Percentiles rank a stretch among this genome's conserved stretches.
These are phyloP conservation scores for Arachnopeziza araneosa DNA, from an alignment of 2,329 filamentous ascomycete species.

Conservation along the genomic window DNA sequence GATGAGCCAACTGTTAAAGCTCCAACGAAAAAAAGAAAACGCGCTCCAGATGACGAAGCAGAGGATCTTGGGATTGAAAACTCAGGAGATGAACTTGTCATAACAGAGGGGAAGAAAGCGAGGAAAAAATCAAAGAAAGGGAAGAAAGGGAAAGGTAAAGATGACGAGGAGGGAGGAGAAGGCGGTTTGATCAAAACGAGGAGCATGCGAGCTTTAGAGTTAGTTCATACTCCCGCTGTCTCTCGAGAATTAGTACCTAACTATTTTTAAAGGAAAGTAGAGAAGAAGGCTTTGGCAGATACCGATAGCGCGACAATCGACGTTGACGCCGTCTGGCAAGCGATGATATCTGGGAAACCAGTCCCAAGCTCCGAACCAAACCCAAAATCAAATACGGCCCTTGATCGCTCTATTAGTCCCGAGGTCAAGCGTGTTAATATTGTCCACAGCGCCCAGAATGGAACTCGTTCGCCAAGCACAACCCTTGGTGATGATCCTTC, in stretches of 20 bases:
- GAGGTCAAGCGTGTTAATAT: background rate
- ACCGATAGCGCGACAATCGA: slow-evolving; percentile 53
- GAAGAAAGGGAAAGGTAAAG: slow-evolving; percentile 45
- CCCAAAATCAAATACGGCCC: slow-evolving; percentile 1
- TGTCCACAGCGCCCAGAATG: slow-evolving; percentile 3
- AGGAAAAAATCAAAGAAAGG: slow-evolving; percentile 38
- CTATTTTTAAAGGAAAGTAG: slow-evolving; percentile 13
- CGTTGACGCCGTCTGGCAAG: slow-evolving; percentile 64
- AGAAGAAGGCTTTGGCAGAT: slow-evolving; percentile 25
- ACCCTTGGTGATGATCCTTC: slow-evolving; percentile 29
- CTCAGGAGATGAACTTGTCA: slow-evolving; percentile 69
- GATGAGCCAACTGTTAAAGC: slow-evolving; percentile 29
- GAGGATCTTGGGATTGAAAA: slow-evolving; percentile 53
- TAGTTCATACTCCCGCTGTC: slow-evolving; percentile 26
- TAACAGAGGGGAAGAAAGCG: slow-evolving; percentile 50
- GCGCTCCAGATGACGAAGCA: slow-evolving; percentile 28
- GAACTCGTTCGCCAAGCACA: slow-evolving; percentile 18
- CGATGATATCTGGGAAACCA: slow-evolving; percentile 49
- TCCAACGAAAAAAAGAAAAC: slow-evolving; percentile 31
- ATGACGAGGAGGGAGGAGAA: slow-evolving; percentile 59
- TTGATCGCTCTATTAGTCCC: slow-evolving; percentile 1
- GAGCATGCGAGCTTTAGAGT: slow-evolving; percentile 62
- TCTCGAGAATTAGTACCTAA: background rate
- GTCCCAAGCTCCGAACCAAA: slow-evolving; percentile 2
- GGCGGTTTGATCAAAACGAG: slow-evolving; percentile 66